phyloP scores from a whole-genome alignment of 345 rosid species.

The Moricandia arvensis region DNA sequence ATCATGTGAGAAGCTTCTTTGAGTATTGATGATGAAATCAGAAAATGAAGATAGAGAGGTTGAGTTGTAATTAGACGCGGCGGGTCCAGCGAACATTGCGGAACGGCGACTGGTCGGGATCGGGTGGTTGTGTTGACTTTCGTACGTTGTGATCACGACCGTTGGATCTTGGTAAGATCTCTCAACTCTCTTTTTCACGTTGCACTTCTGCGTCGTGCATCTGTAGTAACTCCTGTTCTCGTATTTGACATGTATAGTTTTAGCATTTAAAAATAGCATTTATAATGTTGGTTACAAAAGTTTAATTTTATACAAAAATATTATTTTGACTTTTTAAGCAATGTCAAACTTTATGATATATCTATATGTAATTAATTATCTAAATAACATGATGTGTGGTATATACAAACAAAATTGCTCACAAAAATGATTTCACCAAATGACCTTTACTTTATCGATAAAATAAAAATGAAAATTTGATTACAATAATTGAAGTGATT shows the following conservation, averaged over 20 bases:
- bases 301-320: not conserved
- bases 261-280: no score
- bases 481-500: not conserved
- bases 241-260: not conserved
- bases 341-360: not conserved
- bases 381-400: not conserved
- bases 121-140: no score
- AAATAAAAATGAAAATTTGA: not conserved
- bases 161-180: no score
- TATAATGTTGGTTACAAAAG: slow-evolving; percentile 1
- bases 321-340: not conserved
- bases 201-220: slow-evolving; percentile 89
- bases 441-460: no score
- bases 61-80: slow-evolving; percentile 11
- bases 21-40: slow-evolving; percentile 28
- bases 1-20: slow-evolving; percentile 44
- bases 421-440: slow-evolving; percentile 14
- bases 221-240: slow-evolving; percentile 91
- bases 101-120: slow-evolving; percentile 44
- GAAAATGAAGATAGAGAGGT: slow-evolving; percentile 9
- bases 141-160: no score
- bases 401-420: not conserved
- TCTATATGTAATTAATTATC: no score
- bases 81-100: slow-evolving; percentile 38
- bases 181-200: slow-evolving; percentile 37